Conservation (phyloP, 306 rosid genomes). For the Albizia julibrissin region DNA sequence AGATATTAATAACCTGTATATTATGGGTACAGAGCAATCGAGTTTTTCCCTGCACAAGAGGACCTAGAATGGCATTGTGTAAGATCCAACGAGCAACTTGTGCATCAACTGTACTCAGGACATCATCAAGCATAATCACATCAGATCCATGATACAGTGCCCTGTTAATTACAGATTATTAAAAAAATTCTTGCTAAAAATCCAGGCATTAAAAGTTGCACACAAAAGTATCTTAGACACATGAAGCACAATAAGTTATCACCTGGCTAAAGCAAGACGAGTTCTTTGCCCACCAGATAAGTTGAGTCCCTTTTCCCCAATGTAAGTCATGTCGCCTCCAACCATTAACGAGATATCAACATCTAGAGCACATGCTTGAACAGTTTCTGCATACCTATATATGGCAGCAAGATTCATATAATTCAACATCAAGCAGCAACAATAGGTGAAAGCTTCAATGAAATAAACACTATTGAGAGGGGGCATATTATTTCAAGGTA, state of each 20-base stretch:
- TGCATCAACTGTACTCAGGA: constrained; percentile 91
- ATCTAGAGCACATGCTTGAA: constrained; percentile 77
- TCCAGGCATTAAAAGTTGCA: constrained; percentile 8
- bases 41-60: constrained; percentile 64
- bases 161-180: constrained; percentile 56
- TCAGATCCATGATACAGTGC: constrained; percentile 82
- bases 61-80: constrained; percentile 74
- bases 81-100: constrained; percentile 87
- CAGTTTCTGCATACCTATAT: constrained; percentile 73
- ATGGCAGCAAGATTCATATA: constrained; percentile 31
- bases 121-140: constrained; percentile 85
- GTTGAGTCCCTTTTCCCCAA: constrained; percentile 88
- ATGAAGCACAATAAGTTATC: constrained; percentile 21
- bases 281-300: constrained; percentile 98
- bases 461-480: neutral
- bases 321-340: constrained; percentile 92
- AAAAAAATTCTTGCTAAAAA: constrained; percentile 21
- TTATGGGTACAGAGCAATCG: constrained; percentile 85
- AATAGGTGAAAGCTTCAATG: constrained; percentile 11
- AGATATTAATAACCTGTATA: constrained; percentile 64
- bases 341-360: constrained; percentile 84
- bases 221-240: neutral
- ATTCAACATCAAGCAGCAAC: constrained; percentile 10
- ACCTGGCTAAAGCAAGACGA: constrained; percentile 98
- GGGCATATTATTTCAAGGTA: constrained; percentile 1